Evolutionary conservation across 305 asterid genomes (phyloP), one percentile per base, ranked within the genome.

Genomic region (Plantago lanceolata): DNA sequence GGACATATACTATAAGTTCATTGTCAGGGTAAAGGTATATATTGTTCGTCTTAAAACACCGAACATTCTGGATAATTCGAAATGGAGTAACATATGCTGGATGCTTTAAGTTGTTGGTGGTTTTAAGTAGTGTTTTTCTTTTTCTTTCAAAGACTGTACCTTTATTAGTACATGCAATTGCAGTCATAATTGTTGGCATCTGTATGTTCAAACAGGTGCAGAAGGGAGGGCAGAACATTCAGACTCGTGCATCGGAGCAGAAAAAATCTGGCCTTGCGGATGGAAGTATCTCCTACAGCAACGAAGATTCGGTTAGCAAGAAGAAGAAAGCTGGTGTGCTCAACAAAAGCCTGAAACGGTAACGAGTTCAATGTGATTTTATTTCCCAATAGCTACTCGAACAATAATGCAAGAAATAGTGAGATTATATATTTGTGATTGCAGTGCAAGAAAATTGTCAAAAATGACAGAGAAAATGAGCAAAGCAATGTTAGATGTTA

Each of bases 381-480:
- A 6, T 56, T 13, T 16, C 18, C 11, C 6, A 6, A 5, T 19
- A 56, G 19, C 15, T 40, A 40, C 40, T 33, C 2, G 40, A 33
- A 33, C 1, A 8, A 7, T 33, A 14, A 45, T 3, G 6, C 15
- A n/a, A n/a, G n/a, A 29, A 29, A 9, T 28, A 57, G 17, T 9
- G 49, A 16, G 16, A n/a, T n/a, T 24, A 24, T 3, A n/a, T 43
- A 58, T 8, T 33, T 48, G 21, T n/a, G 18, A 49, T 19, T 11
- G 6, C 18, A 83, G 95, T n/a, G 97, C 69, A 35, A 87, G 95
- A 61, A 79, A 83, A 66, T 15, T 89, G 76, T 85, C 97, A 1
- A 77, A 78, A 68, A 85, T 87, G 97, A 89, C 97, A 6, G 94
- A 83, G 59, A 83, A 85, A 67, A 71, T 87, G 84, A 89, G 94